Base-by-base conservation (phyloP, 1,139 yeast species). In the Kluyveromyces sp. region DNA sequence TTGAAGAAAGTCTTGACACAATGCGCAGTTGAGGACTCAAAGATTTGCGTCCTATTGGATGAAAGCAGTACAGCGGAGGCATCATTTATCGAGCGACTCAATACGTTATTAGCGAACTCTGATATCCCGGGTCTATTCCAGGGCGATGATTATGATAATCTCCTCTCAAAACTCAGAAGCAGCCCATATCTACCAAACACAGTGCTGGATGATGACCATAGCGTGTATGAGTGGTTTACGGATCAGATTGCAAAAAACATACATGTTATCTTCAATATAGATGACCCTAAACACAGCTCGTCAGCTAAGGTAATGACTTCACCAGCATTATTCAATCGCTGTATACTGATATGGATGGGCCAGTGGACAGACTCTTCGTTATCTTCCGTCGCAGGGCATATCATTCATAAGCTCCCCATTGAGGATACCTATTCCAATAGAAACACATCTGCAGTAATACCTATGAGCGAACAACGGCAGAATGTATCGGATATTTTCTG, bases 311-410 rank as follows among this genome's bases (percentile, higher is more conserved):
- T 80, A 2, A 71, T 83, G 4, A 72, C 89, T 0, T 89, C 97
- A 0, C 95, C 97, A 0, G 97, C 98, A 0, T 66, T 92, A 33
- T 83, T 87, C 64, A 92, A 92, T 57, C 71, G 98, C 56, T 92
- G 97, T 67, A 94, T 87, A 3, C 65, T 89, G 34, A 79, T 82
- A 57, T 87, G 94, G 89, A 80, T 87, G 82, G 95, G 95, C 3
- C 78, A 79, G 46, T 89, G 96, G 96, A 70, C 81, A 0, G 53
- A 58, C 7, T 49, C 54, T 0, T 67, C 88, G 0, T 61, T 82
- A 42, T 53, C 53, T 15, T 77, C 77, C 43, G 77, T 87, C 33
- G 78, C 78, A 0, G 45, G 56, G 0, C 66, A 71, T 3, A 53
- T 70, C 25, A 63, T 80, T 2, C 64, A 64, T 12, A 50, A 61